phyloP scores from a whole-genome alignment of 331 rosid genomes.

The Pyrus hybrid region DNA sequence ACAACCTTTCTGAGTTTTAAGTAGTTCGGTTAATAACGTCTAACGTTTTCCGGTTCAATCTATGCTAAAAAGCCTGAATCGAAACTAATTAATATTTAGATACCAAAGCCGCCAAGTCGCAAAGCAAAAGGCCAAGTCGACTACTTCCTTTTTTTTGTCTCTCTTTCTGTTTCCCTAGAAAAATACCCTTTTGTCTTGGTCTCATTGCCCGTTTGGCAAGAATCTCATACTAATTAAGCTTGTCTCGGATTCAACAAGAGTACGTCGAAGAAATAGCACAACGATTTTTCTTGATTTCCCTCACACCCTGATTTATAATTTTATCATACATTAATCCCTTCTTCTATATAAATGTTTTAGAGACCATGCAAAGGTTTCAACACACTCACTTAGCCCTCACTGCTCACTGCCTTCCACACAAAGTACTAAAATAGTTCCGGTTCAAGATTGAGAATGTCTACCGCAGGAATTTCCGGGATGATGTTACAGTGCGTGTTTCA shows the following conservation, averaged over 20 bases:
- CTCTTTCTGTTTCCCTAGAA: no score
- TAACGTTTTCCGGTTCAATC: not conserved
- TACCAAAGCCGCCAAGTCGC: not conserved
- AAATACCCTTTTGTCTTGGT: no score
- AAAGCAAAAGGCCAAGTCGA: not conserved
- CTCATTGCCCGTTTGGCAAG: not conserved
- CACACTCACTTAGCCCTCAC: not conserved
- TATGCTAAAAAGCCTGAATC: not conserved
- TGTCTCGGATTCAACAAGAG: no score
- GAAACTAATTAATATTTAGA: not conserved
- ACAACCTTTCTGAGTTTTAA: no score
- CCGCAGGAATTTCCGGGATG: constrained; percentile 27
- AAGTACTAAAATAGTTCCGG: not conserved
- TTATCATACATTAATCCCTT: not conserved
- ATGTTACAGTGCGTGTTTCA: constrained; percentile 29
- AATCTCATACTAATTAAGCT: not conserved
- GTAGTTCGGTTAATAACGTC: not conserved
- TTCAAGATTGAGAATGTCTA: constrained; percentile 16
- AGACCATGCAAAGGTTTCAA: constrained; percentile 7
- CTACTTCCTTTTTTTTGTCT: not conserved
- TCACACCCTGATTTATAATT: not conserved
- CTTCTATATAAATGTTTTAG: constrained; percentile 8
- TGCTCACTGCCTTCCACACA: not conserved
- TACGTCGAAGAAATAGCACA: not conserved
- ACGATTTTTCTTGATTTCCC: not conserved